These are phyloP conservation scores for Cupressus sempervirens DNA, from an alignment of 75 land plant genomes.

Conservation along the genomic window DNA sequence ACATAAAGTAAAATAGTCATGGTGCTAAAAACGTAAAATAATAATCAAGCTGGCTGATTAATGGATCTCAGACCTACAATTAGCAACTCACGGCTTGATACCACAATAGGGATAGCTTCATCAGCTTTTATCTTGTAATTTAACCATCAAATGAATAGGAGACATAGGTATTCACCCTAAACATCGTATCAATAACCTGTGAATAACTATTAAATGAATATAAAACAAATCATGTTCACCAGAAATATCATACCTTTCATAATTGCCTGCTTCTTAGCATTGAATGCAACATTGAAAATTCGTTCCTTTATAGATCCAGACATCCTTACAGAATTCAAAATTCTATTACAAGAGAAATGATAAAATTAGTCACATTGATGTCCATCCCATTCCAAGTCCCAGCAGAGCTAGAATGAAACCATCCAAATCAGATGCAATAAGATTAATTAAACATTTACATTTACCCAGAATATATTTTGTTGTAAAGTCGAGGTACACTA, in stretches of 20 bases:
- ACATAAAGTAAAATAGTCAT: neutral
- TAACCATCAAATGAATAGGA: neutral
- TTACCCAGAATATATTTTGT: conserved; percentile 93
- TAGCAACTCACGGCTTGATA: neutral
- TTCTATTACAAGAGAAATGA: conserved; percentile 33
- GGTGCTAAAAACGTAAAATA: neutral
- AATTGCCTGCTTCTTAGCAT: conserved; percentile 92
- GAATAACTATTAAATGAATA: neutral
- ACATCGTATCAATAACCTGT: too few relatives aligned
- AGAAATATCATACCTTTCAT: conserved; percentile 50
- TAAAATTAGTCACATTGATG: neutral
- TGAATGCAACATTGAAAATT: conserved; percentile 90
- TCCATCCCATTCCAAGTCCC: neutral
- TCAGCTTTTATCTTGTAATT: neutral
- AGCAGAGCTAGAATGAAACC: neutral
- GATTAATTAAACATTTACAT: neutral
- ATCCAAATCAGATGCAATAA: neutral
- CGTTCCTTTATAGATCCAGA: conserved; percentile 82
- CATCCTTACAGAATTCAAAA: conserved; percentile 77
- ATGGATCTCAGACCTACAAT: neutral
- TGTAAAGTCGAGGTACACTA: conserved; percentile 96
- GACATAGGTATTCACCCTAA: neutral
- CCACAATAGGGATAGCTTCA: neutral
- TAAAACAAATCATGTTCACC: neutral
- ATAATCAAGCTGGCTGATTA: neutral